Conservation (phyloP, 2,329 filamentous ascomycete genomes). For the Claviceps maximensis region DNA sequence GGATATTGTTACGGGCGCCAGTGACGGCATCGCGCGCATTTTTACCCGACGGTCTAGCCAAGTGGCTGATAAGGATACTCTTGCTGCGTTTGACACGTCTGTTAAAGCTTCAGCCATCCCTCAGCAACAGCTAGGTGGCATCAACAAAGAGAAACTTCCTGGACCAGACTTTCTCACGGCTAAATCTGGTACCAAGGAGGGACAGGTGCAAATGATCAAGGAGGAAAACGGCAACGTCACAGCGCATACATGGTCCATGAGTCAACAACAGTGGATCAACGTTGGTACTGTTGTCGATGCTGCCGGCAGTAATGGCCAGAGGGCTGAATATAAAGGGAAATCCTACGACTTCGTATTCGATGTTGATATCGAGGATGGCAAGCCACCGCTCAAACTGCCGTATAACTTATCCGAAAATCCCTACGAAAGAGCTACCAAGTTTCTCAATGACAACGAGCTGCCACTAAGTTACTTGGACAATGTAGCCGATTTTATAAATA, state of each 20-base stretch:
- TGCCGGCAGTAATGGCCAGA: constrained; percentile 67
- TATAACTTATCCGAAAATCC: constrained; percentile 89
- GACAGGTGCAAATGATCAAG: constrained; percentile 84
- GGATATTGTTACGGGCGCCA: constrained; percentile 88
- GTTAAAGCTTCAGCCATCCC: constrained; percentile 78
- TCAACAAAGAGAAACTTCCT: constrained; percentile 87
- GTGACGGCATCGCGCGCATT: constrained; percentile 72
- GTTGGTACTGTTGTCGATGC: constrained; percentile 92
- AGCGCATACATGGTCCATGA: constrained; percentile 74
- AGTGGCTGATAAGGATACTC: constrained; percentile 52
- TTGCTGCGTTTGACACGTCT: constrained; percentile 67
- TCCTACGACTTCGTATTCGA: constrained; percentile 96
- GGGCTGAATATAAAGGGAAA: constrained; percentile 65
- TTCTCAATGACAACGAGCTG: constrained; percentile 78
- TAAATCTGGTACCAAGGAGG: constrained; percentile 86
- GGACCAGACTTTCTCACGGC: constrained; percentile 74
- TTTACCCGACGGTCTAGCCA: constrained; percentile 65
- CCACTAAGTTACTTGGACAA: constrained; percentile 80
- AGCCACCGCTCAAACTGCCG: constrained; percentile 83
- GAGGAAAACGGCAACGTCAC: constrained; percentile 71
- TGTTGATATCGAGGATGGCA: constrained; percentile 89
- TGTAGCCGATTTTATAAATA: constrained; percentile 81
- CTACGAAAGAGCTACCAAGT: constrained; percentile 82
- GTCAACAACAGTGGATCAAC: constrained; percentile 63
- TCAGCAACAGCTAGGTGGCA: constrained; percentile 65